These are phyloP conservation scores for Entomortierella chlamydospora DNA, from an alignment of 192 early-diverging fungal species.

Conservation along the genomic window DNA sequence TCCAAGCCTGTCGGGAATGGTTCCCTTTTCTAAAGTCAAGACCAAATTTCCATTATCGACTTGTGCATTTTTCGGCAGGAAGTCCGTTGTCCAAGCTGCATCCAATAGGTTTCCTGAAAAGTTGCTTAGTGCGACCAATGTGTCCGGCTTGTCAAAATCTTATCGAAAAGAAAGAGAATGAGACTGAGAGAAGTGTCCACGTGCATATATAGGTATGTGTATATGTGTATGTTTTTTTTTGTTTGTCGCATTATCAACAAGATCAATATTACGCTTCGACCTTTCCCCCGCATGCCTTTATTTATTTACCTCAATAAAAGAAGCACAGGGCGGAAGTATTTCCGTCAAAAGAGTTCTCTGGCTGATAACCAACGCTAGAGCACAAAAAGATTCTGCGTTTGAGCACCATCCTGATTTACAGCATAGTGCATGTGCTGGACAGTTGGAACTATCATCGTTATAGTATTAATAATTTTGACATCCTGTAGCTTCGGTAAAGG, in stretches of 20 bases:
- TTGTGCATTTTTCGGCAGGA: conserved; percentile 41
- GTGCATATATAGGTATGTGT: too few relatives aligned
- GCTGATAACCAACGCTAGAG: conserved; percentile 45
- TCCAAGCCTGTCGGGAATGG: conserved; percentile 30
- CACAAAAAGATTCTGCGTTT: conserved; percentile 50
- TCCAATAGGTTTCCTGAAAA: conserved; percentile 48
- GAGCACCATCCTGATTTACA: conserved; percentile 58
- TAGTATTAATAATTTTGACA: conserved; percentile 54
- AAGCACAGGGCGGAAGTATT: conserved; percentile 39
- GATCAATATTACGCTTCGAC: too few relatives aligned
- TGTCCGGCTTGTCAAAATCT: conserved; percentile 24
- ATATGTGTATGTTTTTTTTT: too few relatives aligned
- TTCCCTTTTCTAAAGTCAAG: conserved; percentile 21
- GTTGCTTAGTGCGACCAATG: conserved; percentile 16
- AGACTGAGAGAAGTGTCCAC: too few relatives aligned
- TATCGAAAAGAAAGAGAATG: neutral
- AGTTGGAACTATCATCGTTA: conserved; percentile 30
- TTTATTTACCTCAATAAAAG: conserved; percentile 35
- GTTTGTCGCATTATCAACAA: too few relatives aligned
- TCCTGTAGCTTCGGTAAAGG: conserved; percentile 10
- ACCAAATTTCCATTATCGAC: conserved; percentile 49
- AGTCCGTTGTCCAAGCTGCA: conserved; percentile 52
- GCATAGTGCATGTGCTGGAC: conserved; percentile 59
- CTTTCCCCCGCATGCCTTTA: too few relatives aligned
- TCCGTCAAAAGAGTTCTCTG: conserved; percentile 49